A percentile compares a stretch with the other conserved stretches of the same genome.
Conservation (phyloP, 345 rosid genomes). For the Durio zibethinus region DNA sequence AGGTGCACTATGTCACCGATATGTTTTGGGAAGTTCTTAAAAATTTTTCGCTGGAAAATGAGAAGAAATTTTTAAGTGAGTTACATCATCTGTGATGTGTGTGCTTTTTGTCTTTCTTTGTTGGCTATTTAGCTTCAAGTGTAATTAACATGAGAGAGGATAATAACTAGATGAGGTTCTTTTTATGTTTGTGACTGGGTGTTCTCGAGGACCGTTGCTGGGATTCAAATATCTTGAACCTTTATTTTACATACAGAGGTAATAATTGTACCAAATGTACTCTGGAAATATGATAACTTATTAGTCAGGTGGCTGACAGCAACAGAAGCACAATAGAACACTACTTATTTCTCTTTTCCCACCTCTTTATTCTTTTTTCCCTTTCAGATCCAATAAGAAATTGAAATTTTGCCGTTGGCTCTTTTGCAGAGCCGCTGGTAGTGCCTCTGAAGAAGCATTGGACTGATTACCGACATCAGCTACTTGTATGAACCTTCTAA, state of each 20-base stretch:
- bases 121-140: conserved; percentile 3
- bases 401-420: background rate
- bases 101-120: background rate
- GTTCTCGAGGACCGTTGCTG: conserved; percentile 93
- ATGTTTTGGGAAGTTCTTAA: conserved; percentile 95
- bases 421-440: conserved; percentile 51
- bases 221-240: conserved; percentile 94
- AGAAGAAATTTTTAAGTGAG: conserved; percentile 93
- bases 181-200: conserved; percentile 91
- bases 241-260: conserved; percentile 92
- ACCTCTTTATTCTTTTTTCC: background rate
- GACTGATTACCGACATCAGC: conserved; percentile 95
- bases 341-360: background rate
- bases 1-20: conserved; percentile 93
- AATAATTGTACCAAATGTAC: conserved; percentile 18
- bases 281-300: conserved; percentile 17
- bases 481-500: conserved; percentile 96
- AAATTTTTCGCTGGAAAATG: conserved; percentile 77
- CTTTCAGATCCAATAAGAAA: background rate
- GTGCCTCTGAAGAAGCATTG: conserved; percentile 66
- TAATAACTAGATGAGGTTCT: conserved; percentile 10
- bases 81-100: conserved; percentile 11
- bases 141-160: conserved; percentile 6
- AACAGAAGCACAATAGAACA: background rate
- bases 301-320: background rate